phyloP scores from a whole-genome alignment of 2,329 filamentous ascomycete species.

The Paecilomyces sp. region DNA sequence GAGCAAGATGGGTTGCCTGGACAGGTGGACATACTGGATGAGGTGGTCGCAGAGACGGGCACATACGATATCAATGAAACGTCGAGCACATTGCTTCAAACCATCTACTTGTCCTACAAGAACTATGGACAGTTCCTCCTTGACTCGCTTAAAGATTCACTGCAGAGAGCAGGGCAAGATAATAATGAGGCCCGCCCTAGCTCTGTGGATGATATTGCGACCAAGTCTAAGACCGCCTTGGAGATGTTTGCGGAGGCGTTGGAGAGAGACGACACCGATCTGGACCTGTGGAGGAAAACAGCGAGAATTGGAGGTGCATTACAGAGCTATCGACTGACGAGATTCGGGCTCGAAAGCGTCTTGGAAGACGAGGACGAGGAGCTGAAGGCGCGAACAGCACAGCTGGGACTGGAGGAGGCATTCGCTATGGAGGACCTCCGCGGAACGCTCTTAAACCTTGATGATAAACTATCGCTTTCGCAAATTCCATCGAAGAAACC shows the following conservation, averaged over 20 bases:
- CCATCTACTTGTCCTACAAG: conserved; percentile 89
- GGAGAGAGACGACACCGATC: conserved; percentile 58
- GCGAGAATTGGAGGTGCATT: conserved; percentile 52
- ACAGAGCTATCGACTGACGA: conserved; percentile 50
- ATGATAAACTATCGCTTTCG: conserved; percentile 49
- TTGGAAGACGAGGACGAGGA: conserved; percentile 55
- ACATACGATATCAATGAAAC: conserved; percentile 60
- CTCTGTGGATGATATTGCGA: conserved; percentile 16
- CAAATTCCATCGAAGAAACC: conserved; percentile 45
- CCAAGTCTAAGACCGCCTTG: conserved; percentile 38
- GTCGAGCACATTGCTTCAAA: conserved; percentile 76
- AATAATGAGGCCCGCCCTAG: conserved; percentile 9
- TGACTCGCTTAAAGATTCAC: conserved; percentile 58
- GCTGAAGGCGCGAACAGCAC: conserved; percentile 45
- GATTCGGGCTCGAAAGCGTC: conserved; percentile 58
- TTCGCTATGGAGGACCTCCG: conserved; percentile 47
- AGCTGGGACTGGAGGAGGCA: conserved; percentile 53
- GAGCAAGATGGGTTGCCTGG: conserved; percentile 35
- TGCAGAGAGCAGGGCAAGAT: conserved; percentile 17
- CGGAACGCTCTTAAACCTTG: conserved; percentile 41
- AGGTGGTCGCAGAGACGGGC: conserved; percentile 19
- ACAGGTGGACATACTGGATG: conserved; percentile 37
- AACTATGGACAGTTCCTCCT: conserved; percentile 88
- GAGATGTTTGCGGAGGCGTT: conserved; percentile 54
- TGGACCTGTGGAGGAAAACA: conserved; percentile 57